phyloP scores from a whole-genome alignment of 2,329 filamentous ascomycete species.

The Fusarium poae region DNA sequence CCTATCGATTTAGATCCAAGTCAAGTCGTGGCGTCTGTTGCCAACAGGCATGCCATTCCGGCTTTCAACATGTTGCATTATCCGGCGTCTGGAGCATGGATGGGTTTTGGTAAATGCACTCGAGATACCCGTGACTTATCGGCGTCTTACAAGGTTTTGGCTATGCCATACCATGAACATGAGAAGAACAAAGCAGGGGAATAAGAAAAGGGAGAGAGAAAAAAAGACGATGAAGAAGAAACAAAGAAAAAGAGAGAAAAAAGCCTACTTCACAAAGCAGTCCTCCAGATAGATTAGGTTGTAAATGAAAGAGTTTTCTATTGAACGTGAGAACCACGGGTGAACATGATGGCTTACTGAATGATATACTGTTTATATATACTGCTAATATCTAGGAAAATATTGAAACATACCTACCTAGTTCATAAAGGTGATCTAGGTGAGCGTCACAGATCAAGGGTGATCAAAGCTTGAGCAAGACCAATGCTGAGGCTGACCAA shows the following conservation, averaged over 20 bases:
- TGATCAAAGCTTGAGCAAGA: not conserved
- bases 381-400: too few species aligned
- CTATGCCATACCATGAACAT: constrained; percentile 22
- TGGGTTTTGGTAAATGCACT: constrained; percentile 36
- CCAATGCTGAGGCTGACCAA: not conserved
- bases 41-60: constrained; percentile 7
- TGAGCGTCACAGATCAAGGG: too few species aligned
- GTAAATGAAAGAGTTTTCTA: constrained; percentile 40
- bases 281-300: constrained; percentile 23
- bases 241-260: constrained; percentile 29
- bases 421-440: too few species aligned
- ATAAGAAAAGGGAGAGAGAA: constrained; percentile 31
- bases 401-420: too few species aligned
- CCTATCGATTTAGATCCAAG: constrained; percentile 58
- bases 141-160: constrained; percentile 25
- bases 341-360: not conserved
- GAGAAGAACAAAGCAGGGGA: constrained; percentile 26
- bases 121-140: constrained; percentile 43
- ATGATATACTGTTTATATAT: too few species aligned
- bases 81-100: constrained; percentile 39
- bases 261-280: constrained; percentile 21
- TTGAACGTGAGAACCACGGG: not conserved
- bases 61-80: constrained; percentile 33
- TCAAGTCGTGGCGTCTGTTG: constrained; percentile 11
- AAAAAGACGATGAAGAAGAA: constrained; percentile 26